Evolutionary conservation across 352 stramenopile species (phyloP).

Genomic region (Blastocystis sp.): DNA sequence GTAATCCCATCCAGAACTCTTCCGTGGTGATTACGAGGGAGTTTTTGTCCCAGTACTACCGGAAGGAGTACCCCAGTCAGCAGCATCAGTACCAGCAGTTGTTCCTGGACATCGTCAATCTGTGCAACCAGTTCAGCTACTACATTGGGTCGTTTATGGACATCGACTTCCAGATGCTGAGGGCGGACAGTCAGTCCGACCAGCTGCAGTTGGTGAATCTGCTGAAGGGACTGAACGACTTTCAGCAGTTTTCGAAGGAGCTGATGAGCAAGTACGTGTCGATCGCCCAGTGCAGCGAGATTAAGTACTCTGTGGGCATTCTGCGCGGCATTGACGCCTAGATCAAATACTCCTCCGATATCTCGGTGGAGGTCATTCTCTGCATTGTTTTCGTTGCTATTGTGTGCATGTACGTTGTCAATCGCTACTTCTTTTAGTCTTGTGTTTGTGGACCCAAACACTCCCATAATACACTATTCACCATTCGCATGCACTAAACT

Average conservation of each 20-base stretch:
- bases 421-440: background rate
- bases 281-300: constrained; percentile 47
- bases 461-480: background rate
- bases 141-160: constrained; percentile 59
- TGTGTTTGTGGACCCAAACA: background rate
- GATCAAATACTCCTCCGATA: constrained; percentile 26
- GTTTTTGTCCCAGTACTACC: constrained; percentile 44
- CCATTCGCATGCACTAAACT: background rate
- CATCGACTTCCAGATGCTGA: constrained; percentile 49
- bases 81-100: constrained; percentile 43
- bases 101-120: constrained; percentile 64
- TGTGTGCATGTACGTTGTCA: background rate
- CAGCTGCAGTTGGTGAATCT: background rate
- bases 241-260: constrained; percentile 20
- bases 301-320: constrained; percentile 15
- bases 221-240: constrained; percentile 7
- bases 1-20: constrained; percentile 10
- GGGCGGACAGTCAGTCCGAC: constrained; percentile 1
- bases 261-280: constrained; percentile 30
- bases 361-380: constrained; percentile 47
- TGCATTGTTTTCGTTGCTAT: constrained; percentile 10
- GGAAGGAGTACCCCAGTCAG: background rate
- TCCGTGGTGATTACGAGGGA: constrained; percentile 40
- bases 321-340: background rate
- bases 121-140: constrained; percentile 67